These are phyloP conservation scores for Pterocarpus santalinus DNA, from an alignment of 306 rosid genomes.

Conservation along the genomic window DNA sequence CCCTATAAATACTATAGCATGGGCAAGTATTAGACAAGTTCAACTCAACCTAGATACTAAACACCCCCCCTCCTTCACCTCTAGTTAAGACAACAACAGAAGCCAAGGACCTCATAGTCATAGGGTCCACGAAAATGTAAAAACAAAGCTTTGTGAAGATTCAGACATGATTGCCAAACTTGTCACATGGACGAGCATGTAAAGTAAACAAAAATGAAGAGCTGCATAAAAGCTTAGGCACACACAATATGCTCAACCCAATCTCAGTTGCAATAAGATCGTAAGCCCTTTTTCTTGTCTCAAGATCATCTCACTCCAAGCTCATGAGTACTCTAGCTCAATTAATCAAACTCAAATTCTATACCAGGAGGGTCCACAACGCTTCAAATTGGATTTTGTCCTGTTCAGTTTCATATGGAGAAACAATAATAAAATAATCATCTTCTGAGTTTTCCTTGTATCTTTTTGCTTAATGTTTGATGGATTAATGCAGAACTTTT, in stretches of 20 bases:
- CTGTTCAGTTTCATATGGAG: too few relatives aligned
- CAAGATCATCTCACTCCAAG: not conserved
- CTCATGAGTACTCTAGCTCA: not conserved
- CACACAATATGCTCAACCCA: not conserved
- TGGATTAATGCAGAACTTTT: too few relatives aligned
- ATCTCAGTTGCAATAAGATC: not conserved
- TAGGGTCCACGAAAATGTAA: not conserved
- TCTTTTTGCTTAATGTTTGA: too few relatives aligned
- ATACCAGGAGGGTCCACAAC: not conserved
- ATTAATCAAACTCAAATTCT: not conserved
- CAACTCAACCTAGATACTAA: too few relatives aligned
- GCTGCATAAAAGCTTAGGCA: not conserved
- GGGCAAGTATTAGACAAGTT: too few relatives aligned
- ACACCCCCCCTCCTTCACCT: too few relatives aligned
- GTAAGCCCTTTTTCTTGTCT: not conserved
- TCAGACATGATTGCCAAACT: not conserved
- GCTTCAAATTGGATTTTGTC: not conserved
- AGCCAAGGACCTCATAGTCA: not conserved
- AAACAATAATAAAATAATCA: too few relatives aligned
- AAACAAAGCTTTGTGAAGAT: not conserved
- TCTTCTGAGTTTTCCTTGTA: too few relatives aligned
- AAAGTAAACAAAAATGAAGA: not conserved
- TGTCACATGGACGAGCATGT: not conserved
- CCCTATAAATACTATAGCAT: too few relatives aligned
- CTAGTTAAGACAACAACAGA: too few relatives aligned